phyloP scores from a whole-genome alignment of 441 rosid genomes.

The Rhodomyrtus psidioides region DNA sequence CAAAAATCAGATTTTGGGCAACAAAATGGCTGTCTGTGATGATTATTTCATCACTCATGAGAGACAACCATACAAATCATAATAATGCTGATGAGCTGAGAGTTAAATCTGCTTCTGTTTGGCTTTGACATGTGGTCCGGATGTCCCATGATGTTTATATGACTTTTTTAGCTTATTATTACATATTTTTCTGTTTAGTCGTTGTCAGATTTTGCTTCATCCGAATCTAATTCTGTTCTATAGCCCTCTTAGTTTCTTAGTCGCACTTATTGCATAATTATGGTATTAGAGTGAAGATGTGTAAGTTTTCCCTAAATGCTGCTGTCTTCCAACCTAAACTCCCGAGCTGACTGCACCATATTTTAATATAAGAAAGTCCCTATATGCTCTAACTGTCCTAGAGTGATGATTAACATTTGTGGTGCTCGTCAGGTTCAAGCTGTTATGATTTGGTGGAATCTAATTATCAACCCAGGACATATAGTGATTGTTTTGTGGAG shows the following conservation, averaged over 20 bases:
- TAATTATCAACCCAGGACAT: conserved; percentile 39
- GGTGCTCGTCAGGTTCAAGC: conserved; percentile 24
- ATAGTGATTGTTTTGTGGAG: conserved; percentile 74
- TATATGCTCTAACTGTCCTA: background rate
- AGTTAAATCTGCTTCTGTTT: background rate
- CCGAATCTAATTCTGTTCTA: background rate
- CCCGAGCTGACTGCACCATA: background rate
- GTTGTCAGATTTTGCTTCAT: background rate
- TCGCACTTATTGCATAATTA: background rate
- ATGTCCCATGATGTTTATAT: background rate
- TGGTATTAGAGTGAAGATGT: background rate
- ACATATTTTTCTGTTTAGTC: background rate
- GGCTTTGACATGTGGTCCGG: background rate
- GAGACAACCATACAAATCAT: background rate
- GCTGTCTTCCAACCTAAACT: background rate
- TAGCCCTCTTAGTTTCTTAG: background rate
- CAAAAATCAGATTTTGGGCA: background rate
- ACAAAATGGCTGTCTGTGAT: background rate
- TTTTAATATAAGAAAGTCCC: background rate
- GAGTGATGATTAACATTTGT: background rate
- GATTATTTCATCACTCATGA: background rate
- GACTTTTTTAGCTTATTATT: background rate
- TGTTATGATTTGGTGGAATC: conserved; percentile 8
- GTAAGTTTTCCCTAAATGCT: background rate
- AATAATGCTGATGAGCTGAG: background rate